Conservation (phyloP, 192 early-diverging fungal species). For the Mortierella alpina region DNA sequence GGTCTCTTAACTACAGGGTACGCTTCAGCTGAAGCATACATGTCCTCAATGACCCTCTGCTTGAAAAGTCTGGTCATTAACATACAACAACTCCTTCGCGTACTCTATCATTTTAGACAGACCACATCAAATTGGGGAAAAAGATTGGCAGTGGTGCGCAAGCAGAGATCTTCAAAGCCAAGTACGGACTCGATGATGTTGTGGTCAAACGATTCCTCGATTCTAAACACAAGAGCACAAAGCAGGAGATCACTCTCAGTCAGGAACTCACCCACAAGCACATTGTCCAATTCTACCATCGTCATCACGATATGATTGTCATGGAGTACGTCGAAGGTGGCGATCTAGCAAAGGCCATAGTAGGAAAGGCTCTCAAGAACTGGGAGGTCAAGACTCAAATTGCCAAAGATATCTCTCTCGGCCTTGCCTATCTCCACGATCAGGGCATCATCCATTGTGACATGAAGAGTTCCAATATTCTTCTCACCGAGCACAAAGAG, state of each 20-base stretch:
- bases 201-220: constrained; percentile 9
- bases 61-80: too few relatives aligned
- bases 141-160: constrained; percentile 4
- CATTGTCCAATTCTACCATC: constrained; percentile 12
- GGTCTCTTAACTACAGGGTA: too few relatives aligned
- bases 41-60: too few relatives aligned
- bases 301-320: neutral
- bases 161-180: constrained; percentile 6
- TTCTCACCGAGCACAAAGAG: constrained; percentile 13
- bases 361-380: neutral
- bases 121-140: neutral
- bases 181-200: too few relatives aligned
- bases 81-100: too few relatives aligned
- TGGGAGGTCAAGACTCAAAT: constrained; percentile 7
- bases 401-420: constrained; percentile 8
- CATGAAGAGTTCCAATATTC: constrained; percentile 23
- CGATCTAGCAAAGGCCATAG: constrained; percentile 2
- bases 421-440: constrained; percentile 30
- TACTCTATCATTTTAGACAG: too few relatives aligned
- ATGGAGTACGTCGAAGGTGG: constrained; percentile 23
- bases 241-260: neutral
- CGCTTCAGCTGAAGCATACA: too few relatives aligned
- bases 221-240: neutral
- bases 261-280: constrained; percentile 1
- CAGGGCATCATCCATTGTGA: constrained; percentile 35